phyloP scores from a whole-genome alignment of 2,329 filamentous ascomycete genomes.

The Rutstroemia sp. region DNA sequence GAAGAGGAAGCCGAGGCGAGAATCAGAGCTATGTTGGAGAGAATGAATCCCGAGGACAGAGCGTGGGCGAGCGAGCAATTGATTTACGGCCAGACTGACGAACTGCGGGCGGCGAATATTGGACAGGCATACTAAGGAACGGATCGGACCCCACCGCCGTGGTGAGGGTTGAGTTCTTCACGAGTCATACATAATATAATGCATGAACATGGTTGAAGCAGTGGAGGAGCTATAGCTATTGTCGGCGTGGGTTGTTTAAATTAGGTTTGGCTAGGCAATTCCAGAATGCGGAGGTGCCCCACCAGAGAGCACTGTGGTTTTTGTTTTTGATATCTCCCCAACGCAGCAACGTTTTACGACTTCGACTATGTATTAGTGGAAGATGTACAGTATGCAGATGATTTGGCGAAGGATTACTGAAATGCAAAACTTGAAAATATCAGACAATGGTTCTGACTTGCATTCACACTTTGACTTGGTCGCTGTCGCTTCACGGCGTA shows the following conservation, averaged over 20 bases:
- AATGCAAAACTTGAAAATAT: too few relatives aligned
- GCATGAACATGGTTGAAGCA: background rate
- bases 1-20: conserved; percentile 6
- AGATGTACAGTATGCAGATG: too few relatives aligned
- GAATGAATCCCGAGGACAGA: conserved; percentile 8
- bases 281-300: background rate
- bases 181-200: too few relatives aligned
- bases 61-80: conserved; percentile 8
- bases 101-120: conserved; percentile 5
- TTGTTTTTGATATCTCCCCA: background rate
- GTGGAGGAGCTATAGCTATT: background rate
- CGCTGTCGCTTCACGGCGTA: too few relatives aligned
- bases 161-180: too few relatives aligned
- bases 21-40: conserved; percentile 7
- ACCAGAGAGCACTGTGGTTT: background rate
- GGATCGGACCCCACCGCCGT: background rate
- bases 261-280: background rate
- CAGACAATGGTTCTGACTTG: too few relatives aligned
- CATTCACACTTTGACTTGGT: too few relatives aligned
- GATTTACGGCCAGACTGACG: conserved; percentile 5
- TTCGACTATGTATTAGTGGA: too few relatives aligned
- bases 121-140: background rate
- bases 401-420: too few relatives aligned
- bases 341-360: background rate
- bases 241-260: background rate